Evolutionary conservation across 164 flowering plant species (phyloP), one percentile per base, ranked within the genome.

Genomic region (Macadamia integrifolia): DNA sequence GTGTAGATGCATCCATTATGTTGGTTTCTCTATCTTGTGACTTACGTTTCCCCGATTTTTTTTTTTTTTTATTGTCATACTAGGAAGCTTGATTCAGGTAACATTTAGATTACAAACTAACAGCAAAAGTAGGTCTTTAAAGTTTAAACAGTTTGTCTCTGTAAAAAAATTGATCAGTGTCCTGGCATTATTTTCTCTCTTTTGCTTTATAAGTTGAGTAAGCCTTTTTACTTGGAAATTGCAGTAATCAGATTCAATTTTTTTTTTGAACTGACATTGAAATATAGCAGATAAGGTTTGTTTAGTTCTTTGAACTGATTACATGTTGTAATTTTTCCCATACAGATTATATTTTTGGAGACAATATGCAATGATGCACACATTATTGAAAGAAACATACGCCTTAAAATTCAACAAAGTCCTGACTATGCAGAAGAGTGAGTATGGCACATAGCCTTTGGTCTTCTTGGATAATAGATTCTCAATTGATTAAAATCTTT

Each of bases 381-480:
- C 58, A 88, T 95, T 31, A 95, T 95, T 79, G 98, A 92, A 74
- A 85, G 93, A 80, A 95, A 92, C 66, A 89, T 95, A 74, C 90
- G 97, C 11, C 96, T 95, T 66, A 95, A 92, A 76, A 85, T 95
- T 78, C 99, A 95, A 75, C 99, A 95, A 72, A 95, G 99, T 77
- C 97, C 98, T 66, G 99, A 95, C 75, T 92, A 95, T 80, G 95
- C 97, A 31, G 97, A 95, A 81, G 86, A 88, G 99, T 95, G 82
- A 72, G 91, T 71, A 43, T 50, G 66, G 14, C 52, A 29, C 59
- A 43, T 62, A 53, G 31, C 35, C 52, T 70, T 63, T 68, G 15
- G 66, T 42, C 18, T 61, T 49, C 55, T 29, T 23, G 29, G 14
- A 31, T 9, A 1, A 28, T 60, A 5, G 6, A 8, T 73, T 74